Evolutionary conservation across 805 yeast species (phyloP), one percentile per base, ranked within the genome.

Genomic region (Candida oleophila): DNA sequence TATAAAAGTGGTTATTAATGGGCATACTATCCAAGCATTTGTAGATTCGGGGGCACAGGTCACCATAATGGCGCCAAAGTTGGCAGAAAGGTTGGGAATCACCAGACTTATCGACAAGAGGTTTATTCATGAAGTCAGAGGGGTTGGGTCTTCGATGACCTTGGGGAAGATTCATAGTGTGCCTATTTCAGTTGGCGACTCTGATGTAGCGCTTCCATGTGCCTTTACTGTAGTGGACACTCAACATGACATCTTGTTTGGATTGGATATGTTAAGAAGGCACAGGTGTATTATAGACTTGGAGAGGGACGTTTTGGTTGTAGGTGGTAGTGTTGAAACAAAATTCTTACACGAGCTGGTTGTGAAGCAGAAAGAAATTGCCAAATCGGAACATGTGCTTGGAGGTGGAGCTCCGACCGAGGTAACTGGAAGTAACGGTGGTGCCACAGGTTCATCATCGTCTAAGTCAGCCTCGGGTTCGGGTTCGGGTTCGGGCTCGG

Each of bases 31-130:
- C 2, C 88, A 88, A 61, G 98, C 98, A 0, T 89, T 94, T 70
- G 96, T 94, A 3, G 99, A 94, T 62, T 82, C 97, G 0, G 99
- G 99, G 2, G 98, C 99, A 0, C 97, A 90, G 64, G 73, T 81
- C 22, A 90, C 99, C 0, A 84, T 94, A 36, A 81, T 94, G 59
- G 82, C 90, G 28, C 87, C 95, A 1, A 69, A 73, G 37, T 72
- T 91, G 52, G 96, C 96, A 0, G 87, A 85, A 50, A 69, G 73
- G 41, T 80, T 91, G 49, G 87, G 87, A 1, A 68, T 94, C 21
- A 67, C 81, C 21, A 81, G 85, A 53, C 68, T 90, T 46, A 81
- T 94, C 4, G 99, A 94, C 62, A 81, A 69, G 49, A 73, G 97
- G 49, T 89, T 83, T 61, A 73, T 73, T 38, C 96, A 97, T 19